These are phyloP conservation scores for Omphalea diandra DNA, from an alignment of 441 rosid species.

Conservation along the genomic window DNA sequence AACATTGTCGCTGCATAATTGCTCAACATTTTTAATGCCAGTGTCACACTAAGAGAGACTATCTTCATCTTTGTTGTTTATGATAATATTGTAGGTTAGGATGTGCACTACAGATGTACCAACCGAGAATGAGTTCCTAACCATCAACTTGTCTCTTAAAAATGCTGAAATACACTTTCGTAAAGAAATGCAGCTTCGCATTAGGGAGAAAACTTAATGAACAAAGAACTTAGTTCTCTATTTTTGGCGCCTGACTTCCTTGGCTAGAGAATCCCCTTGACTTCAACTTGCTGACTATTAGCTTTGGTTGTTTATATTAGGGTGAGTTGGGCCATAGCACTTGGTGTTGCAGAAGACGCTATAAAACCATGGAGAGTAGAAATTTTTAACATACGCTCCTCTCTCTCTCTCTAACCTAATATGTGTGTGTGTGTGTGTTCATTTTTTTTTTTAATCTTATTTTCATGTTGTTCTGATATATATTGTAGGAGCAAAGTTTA, in stretches of 20 bases:
- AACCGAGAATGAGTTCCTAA: not conserved
- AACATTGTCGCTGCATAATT: too few species aligned
- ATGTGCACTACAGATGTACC: not conserved
- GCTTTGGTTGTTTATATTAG: not conserved
- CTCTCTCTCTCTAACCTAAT: not conserved
- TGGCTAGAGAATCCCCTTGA: not conserved
- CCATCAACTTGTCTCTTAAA: too few species aligned
- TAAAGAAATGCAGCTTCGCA: not conserved
- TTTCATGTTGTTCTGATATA: constrained; percentile 9
- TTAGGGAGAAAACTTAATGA: not conserved
- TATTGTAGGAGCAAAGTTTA: not conserved
- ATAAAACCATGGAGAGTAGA: not conserved
- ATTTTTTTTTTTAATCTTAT: not conserved
- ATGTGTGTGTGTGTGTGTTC: too few species aligned
- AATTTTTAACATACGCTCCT: not conserved
- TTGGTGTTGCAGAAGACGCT: not conserved
- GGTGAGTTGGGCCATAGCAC: not conserved
- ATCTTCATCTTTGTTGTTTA: not conserved
- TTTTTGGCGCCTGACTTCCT: not conserved
- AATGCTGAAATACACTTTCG: too few species aligned
- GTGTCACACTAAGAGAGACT: not conserved
- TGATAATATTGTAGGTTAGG: not conserved
- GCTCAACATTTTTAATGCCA: too few species aligned
- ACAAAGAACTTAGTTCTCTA: not conserved
- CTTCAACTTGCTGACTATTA: not conserved